A percentile compares a stretch with the other conserved stretches of the same genome.
Conservation (phyloP, 2,329 filamentous ascomycete species). For the Botrytis galanthina region DNA sequence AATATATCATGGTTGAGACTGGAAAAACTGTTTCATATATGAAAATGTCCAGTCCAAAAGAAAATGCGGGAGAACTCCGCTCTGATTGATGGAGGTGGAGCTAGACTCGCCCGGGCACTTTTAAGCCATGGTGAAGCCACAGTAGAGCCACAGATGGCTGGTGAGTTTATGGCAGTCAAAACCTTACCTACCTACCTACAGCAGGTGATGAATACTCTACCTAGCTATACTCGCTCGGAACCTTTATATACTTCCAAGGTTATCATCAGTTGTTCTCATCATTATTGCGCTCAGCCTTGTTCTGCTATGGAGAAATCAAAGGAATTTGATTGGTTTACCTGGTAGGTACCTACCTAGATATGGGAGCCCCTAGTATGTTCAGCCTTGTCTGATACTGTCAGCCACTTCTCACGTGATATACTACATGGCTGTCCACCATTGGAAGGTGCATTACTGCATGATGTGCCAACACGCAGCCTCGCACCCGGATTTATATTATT, state of each 20-base stretch:
- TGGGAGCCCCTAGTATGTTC: not conserved
- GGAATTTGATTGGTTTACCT: too few relatives aligned
- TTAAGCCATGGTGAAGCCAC: not conserved
- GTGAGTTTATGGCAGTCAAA: too few relatives aligned
- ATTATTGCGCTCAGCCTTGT: too few relatives aligned
- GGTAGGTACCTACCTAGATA: too few relatives aligned
- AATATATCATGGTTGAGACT: not conserved
- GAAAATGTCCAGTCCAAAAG: not conserved
- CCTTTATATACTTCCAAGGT: too few relatives aligned
- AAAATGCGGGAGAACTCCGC: not conserved
- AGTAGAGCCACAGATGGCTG: not conserved
- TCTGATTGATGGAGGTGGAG: not conserved
- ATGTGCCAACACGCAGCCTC: not conserved
- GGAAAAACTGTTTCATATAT: not conserved
- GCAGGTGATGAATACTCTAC: too few relatives aligned
- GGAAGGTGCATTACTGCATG: not conserved
- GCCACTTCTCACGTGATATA: accelerated
- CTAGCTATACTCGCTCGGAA: too few relatives aligned
- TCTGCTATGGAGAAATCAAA: too few relatives aligned
- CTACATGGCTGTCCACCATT: accelerated
- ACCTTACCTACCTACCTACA: too few relatives aligned
- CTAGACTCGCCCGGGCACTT: not conserved
- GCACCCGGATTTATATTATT: not conserved
- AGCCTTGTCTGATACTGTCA: not conserved
- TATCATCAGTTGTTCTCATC: too few relatives aligned